These are phyloP conservation scores for Aspergillus steynii DNA, from an alignment of 495 filamentous ascomycete species.

Conservation along the genomic window DNA sequence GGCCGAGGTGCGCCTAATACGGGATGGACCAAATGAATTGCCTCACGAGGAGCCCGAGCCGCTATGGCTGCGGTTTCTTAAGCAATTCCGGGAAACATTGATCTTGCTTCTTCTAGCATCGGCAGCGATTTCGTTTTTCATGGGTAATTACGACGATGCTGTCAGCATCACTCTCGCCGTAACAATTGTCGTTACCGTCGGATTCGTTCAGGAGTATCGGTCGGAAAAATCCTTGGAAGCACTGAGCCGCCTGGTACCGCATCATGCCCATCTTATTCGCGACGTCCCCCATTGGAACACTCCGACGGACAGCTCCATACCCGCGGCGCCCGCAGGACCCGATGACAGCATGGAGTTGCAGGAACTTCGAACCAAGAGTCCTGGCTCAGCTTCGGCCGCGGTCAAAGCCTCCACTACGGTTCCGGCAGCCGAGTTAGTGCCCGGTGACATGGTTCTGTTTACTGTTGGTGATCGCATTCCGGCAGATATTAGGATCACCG, in stretches of 20 bases:
- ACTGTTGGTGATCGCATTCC: conserved; percentile 95
- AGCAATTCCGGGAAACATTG: conserved; percentile 92
- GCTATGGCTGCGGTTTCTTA: conserved; percentile 89
- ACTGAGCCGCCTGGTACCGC: conserved; percentile 87
- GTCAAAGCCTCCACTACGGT: conserved; percentile 79
- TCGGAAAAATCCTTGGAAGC: conserved; percentile 98
- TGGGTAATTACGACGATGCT: conserved; percentile 96
- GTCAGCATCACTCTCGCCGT: conserved; percentile 93
- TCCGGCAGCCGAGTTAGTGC: conserved; percentile 81
- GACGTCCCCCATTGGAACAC: conserved; percentile 35
- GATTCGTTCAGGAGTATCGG: conserved; percentile 95
- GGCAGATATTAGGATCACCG: conserved; percentile 92
- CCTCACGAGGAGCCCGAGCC: conserved; percentile 92
- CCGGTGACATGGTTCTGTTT: conserved; percentile 89
- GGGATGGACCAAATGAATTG: conserved; percentile 90
- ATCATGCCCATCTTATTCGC: conserved; percentile 89
- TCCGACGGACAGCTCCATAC: conserved; percentile 18
- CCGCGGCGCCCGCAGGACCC: conserved; percentile 37
- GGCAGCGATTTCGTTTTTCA: conserved; percentile 83
- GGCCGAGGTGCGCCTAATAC: conserved; percentile 72
- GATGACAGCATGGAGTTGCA: conserved; percentile 44
- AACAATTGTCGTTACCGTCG: conserved; percentile 93
- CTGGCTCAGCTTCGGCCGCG: conserved; percentile 48
- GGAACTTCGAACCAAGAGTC: conserved; percentile 38
- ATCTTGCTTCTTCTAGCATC: conserved; percentile 88